A percentile compares a stretch with the other conserved stretches of the same genome.
These are phyloP conservation scores for Zygosaccharomyces pseudobailii DNA, from an alignment of 1,139 yeast genomes.

Conservation along the genomic window DNA sequence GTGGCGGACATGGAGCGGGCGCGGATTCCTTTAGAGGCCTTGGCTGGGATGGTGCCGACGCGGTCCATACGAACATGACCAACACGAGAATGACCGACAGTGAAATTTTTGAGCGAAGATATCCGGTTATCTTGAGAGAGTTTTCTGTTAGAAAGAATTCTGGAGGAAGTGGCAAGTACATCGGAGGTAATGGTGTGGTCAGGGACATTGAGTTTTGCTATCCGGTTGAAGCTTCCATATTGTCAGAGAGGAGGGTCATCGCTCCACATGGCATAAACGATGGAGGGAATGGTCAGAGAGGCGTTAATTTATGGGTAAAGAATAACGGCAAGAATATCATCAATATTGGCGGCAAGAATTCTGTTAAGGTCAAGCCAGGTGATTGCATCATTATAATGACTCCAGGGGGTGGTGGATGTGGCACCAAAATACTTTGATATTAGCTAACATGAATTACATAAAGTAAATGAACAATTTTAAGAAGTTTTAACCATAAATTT, in stretches of 20 bases:
- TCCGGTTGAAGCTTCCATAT: conserved; percentile 52
- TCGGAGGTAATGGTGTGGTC: conserved; percentile 59
- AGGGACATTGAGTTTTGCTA: conserved; percentile 57
- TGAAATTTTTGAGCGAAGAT: conserved; percentile 59
- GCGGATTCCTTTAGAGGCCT: conserved; percentile 50
- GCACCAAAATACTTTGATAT: conserved; percentile 18
- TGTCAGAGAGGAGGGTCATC: conserved; percentile 55
- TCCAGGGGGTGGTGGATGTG: conserved; percentile 55
- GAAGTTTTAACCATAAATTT: background rate
- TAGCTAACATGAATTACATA: no score
- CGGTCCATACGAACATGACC: conserved; percentile 67
- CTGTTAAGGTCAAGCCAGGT: conserved; percentile 45
- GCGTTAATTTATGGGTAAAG: conserved; percentile 53
- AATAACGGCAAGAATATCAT: conserved; percentile 31
- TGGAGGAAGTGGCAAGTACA: conserved; percentile 52
- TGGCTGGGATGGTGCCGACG: conserved; percentile 57
- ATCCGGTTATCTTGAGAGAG: conserved; percentile 54
- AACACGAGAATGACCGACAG: conserved; percentile 67
- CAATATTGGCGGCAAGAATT: conserved; percentile 55
- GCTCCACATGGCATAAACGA: conserved; percentile 61
- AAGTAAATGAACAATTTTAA: background rate
- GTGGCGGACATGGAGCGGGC: conserved; percentile 69
- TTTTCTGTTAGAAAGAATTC: conserved; percentile 49
- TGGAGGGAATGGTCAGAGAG: conserved; percentile 55
- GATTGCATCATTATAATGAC: conserved; percentile 52